Evolutionary conservation across 345 rosid genomes (phyloP).

Genomic region (Heritiera fomes): DNA sequence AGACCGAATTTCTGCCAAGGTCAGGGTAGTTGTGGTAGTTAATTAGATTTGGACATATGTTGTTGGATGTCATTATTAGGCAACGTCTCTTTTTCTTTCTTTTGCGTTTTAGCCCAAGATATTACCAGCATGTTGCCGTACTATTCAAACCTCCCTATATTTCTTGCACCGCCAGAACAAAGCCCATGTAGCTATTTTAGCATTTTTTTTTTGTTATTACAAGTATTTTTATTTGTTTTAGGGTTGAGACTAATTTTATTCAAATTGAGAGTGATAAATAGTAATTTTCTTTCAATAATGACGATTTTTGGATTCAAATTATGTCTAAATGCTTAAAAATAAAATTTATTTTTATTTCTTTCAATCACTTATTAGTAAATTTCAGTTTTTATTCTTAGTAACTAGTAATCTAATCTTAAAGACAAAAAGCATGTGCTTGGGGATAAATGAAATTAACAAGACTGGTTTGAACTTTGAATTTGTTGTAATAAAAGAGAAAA

Average conservation of each 20-base stretch:
- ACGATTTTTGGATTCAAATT: no score
- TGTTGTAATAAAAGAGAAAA: background rate
- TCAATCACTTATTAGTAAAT: background rate
- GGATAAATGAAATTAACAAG: background rate
- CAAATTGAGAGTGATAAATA: no score
- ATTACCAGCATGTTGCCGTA: background rate
- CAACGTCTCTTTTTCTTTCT: background rate
- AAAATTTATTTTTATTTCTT: no score
- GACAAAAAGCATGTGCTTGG: background rate
- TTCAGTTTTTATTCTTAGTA: background rate
- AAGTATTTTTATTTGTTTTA: no score
- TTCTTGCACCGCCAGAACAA: background rate
- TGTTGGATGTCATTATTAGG: background rate
- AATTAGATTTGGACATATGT: background rate
- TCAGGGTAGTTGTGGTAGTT: background rate
- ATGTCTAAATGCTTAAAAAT: no score
- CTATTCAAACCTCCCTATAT: background rate
- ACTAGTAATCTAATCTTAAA: background rate
- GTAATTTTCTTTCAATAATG: no score
- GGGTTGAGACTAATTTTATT: no score
- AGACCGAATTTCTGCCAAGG: no score
- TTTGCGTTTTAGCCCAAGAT: background rate
- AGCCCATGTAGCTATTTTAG: background rate
- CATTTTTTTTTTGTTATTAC: no score
- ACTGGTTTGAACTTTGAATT: constrained; percentile 1